Evolutionary conservation across 2,329 filamentous ascomycete genomes (phyloP), one percentile per base, ranked within the genome.

Genomic region (Fusarium sp.): DNA sequence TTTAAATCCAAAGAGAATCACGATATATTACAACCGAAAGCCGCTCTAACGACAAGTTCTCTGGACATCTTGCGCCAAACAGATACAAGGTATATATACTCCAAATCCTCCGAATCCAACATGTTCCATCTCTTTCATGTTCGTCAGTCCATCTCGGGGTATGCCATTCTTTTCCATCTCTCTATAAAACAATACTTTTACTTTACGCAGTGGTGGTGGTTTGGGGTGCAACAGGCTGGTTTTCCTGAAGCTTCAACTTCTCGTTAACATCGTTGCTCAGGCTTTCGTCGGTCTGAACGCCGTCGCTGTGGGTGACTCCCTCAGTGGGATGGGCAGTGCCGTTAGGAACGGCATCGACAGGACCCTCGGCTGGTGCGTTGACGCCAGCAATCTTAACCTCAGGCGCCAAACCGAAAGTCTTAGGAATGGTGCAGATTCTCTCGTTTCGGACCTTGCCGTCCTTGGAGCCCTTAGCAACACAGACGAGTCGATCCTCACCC

Each of bases 401-500:
- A 18, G 70, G 61, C 4, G 50, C 34, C 6, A 60, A 18, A 0
- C 52, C 56, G 16, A 70, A 84, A 7, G 78, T 79, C 76, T 81
- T 84, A 23, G 83, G 82, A 12, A 89, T 77, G 9, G 83, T 86
- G 74, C 86, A 87, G 34, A 89, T 80, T 44, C 79, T 77, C 73
- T 85, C 84, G 16, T 76, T 74, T 59, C 85, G 81, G 58, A 82
- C 77, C 65, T 81, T 77, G 16, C 84, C 83, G 6, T 81, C 79
- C 52, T 80, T 77, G 54, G 79, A 82, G 3, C 89, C 89, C 11
- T 85, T 80, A 0, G 85, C 85, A 7, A 89, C 49, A 57, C 88
- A 89, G 65, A 85, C 84, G 30, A 89, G 76, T 52, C 80, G 80
- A 18, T 81, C 84, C 46, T 80, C 83, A 4, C 82, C 81, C 2